Conservation (phyloP, 371 early-diverging fungal genomes). For the Nematocida displodere region DNA sequence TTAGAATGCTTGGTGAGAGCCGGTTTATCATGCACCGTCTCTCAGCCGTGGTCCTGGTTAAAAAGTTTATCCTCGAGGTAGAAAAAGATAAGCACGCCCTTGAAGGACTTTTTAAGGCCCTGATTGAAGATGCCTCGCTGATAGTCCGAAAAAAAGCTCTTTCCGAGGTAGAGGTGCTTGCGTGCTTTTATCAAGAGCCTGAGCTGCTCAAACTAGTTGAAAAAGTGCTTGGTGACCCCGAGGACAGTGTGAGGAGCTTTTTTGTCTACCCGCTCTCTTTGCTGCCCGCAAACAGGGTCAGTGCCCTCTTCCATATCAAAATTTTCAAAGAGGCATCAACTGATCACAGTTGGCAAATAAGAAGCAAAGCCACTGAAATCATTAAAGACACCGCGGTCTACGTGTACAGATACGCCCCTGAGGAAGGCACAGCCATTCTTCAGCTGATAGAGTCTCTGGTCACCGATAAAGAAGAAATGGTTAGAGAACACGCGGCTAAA, state of each 20-base stretch:
- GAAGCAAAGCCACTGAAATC: neutral
- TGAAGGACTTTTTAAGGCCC: neutral
- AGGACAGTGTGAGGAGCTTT: conserved; percentile 29
- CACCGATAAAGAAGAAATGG: conserved; percentile 28
- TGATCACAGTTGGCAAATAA: conserved; percentile 40
- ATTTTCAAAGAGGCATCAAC: conserved; percentile 19
- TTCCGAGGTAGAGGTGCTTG: neutral
- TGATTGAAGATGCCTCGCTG: conserved; percentile 3
- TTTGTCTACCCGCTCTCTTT: conserved; percentile 24
- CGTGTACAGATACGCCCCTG: neutral
- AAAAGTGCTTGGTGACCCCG: neutral
- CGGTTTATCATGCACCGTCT: conserved; percentile 43
- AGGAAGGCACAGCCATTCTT: conserved; percentile 2
- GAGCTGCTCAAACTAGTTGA: conserved; percentile 25
- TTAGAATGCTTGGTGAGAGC: conserved; percentile 24
- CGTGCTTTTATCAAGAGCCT: neutral
- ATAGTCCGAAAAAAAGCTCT: conserved; percentile 20
- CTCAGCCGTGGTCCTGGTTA: conserved; percentile 27
- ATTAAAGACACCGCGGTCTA: neutral
- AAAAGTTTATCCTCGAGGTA: neutral
- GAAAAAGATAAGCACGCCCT: neutral
- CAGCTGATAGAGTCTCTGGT: conserved; percentile 18
- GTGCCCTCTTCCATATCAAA: neutral
- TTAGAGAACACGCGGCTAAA: conserved; percentile 7
- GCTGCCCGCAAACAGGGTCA: neutral